Percentiles rank a stretch among this genome's conserved stretches.
phyloP scores from a whole-genome alignment of 176 grass and related monocot genomes.

The Carex kokanica region DNA sequence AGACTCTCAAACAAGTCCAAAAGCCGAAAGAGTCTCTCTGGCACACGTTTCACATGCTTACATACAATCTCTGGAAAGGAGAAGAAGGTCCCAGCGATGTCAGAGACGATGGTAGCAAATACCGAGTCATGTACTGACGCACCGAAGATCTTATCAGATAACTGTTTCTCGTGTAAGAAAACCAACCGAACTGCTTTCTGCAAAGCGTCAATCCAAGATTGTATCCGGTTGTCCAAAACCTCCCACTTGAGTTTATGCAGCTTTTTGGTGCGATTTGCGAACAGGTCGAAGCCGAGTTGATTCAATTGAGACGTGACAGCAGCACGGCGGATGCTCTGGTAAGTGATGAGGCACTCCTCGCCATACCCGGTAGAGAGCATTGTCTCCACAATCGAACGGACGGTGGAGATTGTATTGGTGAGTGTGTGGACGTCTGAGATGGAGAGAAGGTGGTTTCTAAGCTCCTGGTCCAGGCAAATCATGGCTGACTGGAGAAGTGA shows the following conservation, averaged over 20 bases:
- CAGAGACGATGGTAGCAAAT: slow-evolving; percentile 36
- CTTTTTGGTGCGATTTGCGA: background rate
- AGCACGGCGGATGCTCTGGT: slow-evolving; percentile 39
- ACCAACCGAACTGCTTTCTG: slow-evolving; percentile 31
- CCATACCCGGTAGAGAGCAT: slow-evolving; percentile 75
- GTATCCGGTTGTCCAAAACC: slow-evolving; percentile 38
- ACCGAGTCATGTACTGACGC: slow-evolving; percentile 36
- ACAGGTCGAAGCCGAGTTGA: slow-evolving; percentile 36
- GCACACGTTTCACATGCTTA: slow-evolving; percentile 30
- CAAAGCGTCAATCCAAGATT: slow-evolving; percentile 41
- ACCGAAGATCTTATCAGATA: slow-evolving; percentile 50
- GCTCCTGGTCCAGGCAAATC: slow-evolving; percentile 50
- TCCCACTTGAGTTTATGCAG: slow-evolving; percentile 45
- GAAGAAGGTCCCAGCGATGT: slow-evolving; percentile 37
- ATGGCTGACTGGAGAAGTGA: slow-evolving; percentile 53
- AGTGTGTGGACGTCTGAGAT: background rate
- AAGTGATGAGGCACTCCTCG: slow-evolving; percentile 61
- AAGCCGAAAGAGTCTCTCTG: slow-evolving; percentile 61
- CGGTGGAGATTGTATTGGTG: background rate
- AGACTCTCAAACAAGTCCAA: slow-evolving; percentile 55
- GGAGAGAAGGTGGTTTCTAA: slow-evolving; percentile 33
- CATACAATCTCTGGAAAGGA: slow-evolving; percentile 33
- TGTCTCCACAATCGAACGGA: slow-evolving; percentile 28
- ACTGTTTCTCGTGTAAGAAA: slow-evolving; percentile 34
- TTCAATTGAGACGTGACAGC: slow-evolving; percentile 29